Base-by-base conservation (phyloP, 2,329 filamentous ascomycete species). In the Fusarium xyrophilum region DNA sequence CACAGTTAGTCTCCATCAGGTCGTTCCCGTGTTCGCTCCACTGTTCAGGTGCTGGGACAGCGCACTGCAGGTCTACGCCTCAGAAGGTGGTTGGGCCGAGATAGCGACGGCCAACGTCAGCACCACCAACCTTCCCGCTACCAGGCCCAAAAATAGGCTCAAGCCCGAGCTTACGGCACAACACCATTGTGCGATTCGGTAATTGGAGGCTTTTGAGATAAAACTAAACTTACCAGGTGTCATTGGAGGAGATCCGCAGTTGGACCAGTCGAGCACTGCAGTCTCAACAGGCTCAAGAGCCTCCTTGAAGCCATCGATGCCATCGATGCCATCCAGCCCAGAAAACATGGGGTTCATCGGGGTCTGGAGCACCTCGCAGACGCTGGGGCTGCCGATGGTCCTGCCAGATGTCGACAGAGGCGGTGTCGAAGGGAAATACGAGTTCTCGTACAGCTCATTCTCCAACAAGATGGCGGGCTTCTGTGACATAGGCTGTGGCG, bases 321-420 rank as follows among this genome's bases (percentile, higher is more conserved):
- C 86, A 59, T 80, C 87, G 62, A 89, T 85, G 65, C 85, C 86
- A 66, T 92, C 90, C 40, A 92, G 83, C 7, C 88, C 85, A 39
- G 92, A 92, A 81, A 93, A 93, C 82, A 89, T 87, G 67, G 90
- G 89, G 80, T 93, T 92, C 78, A 94, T 84, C 5, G 93, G 93
- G n/a, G 93, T 96, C 68, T 91, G 90, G 60, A 96, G 81, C 68
- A 93, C 82, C 67, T 93, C 92, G 76, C 85, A 90, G 79, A 86
- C 90, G 67, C 91, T 91, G 53, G 95, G 93, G 85, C 93, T 97
- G 82, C 92, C 93, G 75, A 93, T 91, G 59, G 88, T 89, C 84
- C 93, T 97, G 70, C 91, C 91, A 32, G 93, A 91, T 5, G 91
- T 90, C 27, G 94, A 97, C 74, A 97, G 85, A 46, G 93, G 91